A percentile compares a stretch with the other conserved stretches of the same genome.
Conservation (phyloP, 1,139 yeast genomes). For the Entelexis sorbosivorans region DNA sequence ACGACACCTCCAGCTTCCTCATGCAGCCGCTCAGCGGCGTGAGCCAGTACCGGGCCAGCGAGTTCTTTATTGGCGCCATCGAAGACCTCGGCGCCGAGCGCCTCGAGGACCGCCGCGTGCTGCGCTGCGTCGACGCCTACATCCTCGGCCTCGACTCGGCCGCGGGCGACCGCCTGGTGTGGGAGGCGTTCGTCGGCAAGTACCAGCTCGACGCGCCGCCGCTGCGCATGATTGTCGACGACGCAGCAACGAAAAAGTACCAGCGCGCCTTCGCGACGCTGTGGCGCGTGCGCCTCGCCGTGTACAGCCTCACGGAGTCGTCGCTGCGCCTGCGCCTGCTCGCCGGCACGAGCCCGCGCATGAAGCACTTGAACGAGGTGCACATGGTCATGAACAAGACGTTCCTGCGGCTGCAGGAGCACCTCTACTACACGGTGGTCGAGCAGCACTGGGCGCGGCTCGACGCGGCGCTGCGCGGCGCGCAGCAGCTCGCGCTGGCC, state of each 20-base stretch:
- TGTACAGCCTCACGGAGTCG: slow-evolving; percentile 9
- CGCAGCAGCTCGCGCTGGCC: slow-evolving; percentile 7
- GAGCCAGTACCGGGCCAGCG: slow-evolving; percentile 11
- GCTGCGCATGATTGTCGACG: slow-evolving; percentile 34
- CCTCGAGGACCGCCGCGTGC: slow-evolving; percentile 32
- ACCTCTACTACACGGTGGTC: slow-evolving; percentile 11
- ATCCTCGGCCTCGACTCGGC: slow-evolving; percentile 61
- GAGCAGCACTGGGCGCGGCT: slow-evolving; percentile 12
- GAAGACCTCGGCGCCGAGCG: slow-evolving; percentile 9
- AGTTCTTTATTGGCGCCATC: slow-evolving; percentile 12
- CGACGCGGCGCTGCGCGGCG: not conserved
- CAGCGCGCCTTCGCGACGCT: slow-evolving; percentile 73
- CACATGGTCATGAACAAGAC: slow-evolving; percentile 7
- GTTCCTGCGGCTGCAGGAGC: slow-evolving; percentile 9
- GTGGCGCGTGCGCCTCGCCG: slow-evolving; percentile 38
- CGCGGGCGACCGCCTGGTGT: slow-evolving; percentile 35
- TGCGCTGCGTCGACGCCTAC: slow-evolving; percentile 68
- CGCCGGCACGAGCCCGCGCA: not conserved
- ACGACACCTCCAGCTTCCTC: slow-evolving; percentile 13
- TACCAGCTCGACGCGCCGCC: slow-evolving; percentile 50
- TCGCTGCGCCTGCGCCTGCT: slow-evolving; percentile 4
- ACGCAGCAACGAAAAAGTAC: slow-evolving; percentile 45
- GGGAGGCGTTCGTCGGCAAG: slow-evolving; percentile 91
- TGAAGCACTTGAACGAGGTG: not conserved
- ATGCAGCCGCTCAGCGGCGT: slow-evolving; percentile 9